These are phyloP conservation scores for Yamadazyma aaseri DNA, from an alignment of 1,139 yeast species.

Conservation along the genomic window DNA sequence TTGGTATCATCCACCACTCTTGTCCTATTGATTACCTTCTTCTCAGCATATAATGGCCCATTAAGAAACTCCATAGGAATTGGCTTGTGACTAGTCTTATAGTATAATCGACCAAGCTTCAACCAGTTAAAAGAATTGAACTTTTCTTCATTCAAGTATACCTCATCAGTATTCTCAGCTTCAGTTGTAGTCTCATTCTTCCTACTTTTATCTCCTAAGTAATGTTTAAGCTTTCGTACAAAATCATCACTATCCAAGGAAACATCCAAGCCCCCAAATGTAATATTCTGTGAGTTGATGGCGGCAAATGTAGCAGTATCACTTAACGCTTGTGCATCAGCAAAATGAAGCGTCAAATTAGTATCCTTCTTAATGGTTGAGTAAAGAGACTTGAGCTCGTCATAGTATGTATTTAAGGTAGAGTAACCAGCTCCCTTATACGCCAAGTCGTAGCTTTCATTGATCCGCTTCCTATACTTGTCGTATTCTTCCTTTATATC, in stretches of 20 bases:
- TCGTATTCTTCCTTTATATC: constrained; percentile 18
- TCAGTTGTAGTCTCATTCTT: constrained; percentile 5
- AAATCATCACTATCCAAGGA: constrained; percentile 51
- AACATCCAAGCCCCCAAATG: constrained; percentile 52
- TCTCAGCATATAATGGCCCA: constrained; percentile 72
- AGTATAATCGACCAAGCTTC: constrained; percentile 55
- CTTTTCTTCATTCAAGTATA: constrained; percentile 17
- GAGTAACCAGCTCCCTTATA: constrained; percentile 29
- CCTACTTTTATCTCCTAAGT: constrained; percentile 8
- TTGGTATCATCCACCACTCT: constrained; percentile 46
- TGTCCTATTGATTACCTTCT: constrained; percentile 36
- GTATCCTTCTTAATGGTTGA: constrained; percentile 23
- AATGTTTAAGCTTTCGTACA: constrained; percentile 35
- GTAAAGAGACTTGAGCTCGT: constrained; percentile 26
- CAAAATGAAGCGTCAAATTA: constrained; percentile 20
- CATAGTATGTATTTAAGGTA: constrained; percentile 21
- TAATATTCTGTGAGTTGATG: constrained; percentile 56
- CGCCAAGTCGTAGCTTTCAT: constrained; percentile 23
- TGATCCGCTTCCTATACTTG: constrained; percentile 17
- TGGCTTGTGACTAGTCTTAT: constrained; percentile 47
- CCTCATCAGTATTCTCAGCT: constrained; percentile 6
- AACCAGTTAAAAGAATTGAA: constrained; percentile 56
- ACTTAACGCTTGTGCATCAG: constrained; percentile 41
- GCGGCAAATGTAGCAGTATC: constrained; percentile 43
- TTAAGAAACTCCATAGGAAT: constrained; percentile 59